phyloP scores from a whole-genome alignment of 78 protist species.

The Monosiga brevicollis region DNA sequence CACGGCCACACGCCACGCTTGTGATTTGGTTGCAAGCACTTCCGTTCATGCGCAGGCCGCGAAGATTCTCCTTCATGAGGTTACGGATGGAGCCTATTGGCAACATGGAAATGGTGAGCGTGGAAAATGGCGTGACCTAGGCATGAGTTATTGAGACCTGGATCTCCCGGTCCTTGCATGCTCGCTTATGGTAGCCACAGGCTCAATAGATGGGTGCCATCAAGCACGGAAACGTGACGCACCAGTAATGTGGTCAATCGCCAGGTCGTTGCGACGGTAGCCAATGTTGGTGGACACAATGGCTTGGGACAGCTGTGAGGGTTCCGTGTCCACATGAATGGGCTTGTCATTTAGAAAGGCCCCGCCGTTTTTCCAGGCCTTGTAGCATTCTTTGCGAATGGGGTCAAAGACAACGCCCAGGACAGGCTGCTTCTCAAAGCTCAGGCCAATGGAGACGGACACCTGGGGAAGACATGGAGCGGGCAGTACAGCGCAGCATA shows the following conservation, averaged over 20 bases:
- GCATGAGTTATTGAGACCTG: not conserved
- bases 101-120: not conserved
- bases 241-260: not conserved
- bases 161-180: not conserved
- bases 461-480: not conserved
- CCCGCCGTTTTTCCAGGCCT: conserved; percentile 43
- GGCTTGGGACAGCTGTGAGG: conserved; percentile 21
- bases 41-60: conserved; percentile 1
- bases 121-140: not conserved
- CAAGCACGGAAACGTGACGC: not conserved
- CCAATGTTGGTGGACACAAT: conserved; percentile 43
- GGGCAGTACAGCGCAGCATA: not conserved
- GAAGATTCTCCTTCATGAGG: not conserved
- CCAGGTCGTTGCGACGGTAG: not conserved
- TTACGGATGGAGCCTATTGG: not conserved
- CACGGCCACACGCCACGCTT: not conserved
- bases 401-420: conserved; percentile 47
- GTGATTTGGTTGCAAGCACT: conserved; percentile 5
- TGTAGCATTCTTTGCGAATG: conserved; percentile 38
- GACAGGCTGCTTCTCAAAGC: conserved; percentile 20
- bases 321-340: conserved; percentile 8
- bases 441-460: conserved; percentile 41
- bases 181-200: conserved; percentile 12
- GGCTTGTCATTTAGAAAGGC: conserved; percentile 39
- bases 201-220: too few relatives aligned